Evolutionary conservation across 208 protist genomes (phyloP).

Genomic region (Lotmaria passim): DNA sequence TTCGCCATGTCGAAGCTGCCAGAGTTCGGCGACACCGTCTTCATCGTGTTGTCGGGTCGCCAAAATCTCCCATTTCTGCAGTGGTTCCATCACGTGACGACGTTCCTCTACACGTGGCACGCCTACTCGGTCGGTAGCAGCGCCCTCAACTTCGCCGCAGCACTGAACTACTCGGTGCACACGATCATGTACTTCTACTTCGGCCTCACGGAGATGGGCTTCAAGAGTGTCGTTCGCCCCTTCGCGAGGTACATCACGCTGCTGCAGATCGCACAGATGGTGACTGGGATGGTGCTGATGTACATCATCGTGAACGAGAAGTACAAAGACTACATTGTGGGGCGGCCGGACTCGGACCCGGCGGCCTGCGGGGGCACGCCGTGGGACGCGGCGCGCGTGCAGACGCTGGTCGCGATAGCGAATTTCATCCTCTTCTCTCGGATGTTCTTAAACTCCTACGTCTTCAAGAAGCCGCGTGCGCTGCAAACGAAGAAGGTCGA

Average conservation of each 20-base stretch:
- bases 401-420: slow-evolving; percentile 78
- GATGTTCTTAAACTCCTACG: slow-evolving; percentile 78
- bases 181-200: slow-evolving; percentile 97
- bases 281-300: slow-evolving; percentile 59
- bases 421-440: slow-evolving; percentile 86
- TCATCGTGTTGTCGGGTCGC: slow-evolving; percentile 69
- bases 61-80: slow-evolving; percentile 86
- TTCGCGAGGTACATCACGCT: slow-evolving; percentile 87
- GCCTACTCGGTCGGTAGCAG: slow-evolving; percentile 61
- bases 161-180: slow-evolving; percentile 95
- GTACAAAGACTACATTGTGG: slow-evolving; percentile 6
- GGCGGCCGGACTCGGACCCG: slow-evolving; percentile 25
- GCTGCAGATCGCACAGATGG: slow-evolving; percentile 92
- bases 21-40: slow-evolving; percentile 86
- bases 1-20: slow-evolving; percentile 87
- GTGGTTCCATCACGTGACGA: slow-evolving; percentile 93
- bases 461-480: slow-evolving; percentile 33
- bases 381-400: slow-evolving; percentile 45
- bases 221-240: slow-evolving; percentile 60
- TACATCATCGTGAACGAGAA: slow-evolving; percentile 31
- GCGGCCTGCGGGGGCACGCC: slow-evolving; percentile 41
- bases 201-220: slow-evolving; percentile 65
- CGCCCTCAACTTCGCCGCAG: slow-evolving; percentile 76
- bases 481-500: slow-evolving; percentile 3
- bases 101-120: slow-evolving; percentile 90